phyloP scores from a whole-genome alignment of 2,329 filamentous ascomycete species.

The Paramyrothecium sp. region DNA sequence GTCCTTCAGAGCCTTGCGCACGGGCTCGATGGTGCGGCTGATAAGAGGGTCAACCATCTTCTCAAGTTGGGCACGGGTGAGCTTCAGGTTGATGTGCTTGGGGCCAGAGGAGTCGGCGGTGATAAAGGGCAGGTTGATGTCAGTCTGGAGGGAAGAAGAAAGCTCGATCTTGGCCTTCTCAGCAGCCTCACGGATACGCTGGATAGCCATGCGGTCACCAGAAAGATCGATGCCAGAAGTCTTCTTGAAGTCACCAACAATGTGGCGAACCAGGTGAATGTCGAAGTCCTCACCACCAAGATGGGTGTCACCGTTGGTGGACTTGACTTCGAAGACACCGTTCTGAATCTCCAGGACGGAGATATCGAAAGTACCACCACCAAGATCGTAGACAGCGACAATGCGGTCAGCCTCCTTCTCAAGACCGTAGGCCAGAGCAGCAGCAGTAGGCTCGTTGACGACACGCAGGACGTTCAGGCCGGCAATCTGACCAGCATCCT shows the following conservation, averaged over 20 bases:
- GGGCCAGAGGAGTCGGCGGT: constrained; percentile 92
- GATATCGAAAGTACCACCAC: constrained; percentile 99
- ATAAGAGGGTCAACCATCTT: constrained; percentile 89
- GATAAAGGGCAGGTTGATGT: constrained; percentile 99
- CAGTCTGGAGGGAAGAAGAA: constrained; percentile 90
- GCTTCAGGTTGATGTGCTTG: constrained; percentile 97
- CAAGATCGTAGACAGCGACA: constrained; percentile 95
- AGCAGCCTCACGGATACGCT: constrained; percentile 96
- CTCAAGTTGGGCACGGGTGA: constrained; percentile 90
- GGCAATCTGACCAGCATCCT: constrained; percentile 95
- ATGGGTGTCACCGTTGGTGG: constrained; percentile 98
- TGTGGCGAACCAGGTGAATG: constrained; percentile 88
- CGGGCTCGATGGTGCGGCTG: constrained; percentile 81
- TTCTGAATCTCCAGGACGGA: constrained; percentile 96
- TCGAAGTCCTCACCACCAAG: constrained; percentile 98
- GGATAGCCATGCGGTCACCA: constrained; percentile 94
- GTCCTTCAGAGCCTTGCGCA: constrained; percentile 96
- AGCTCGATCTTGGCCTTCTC: constrained; percentile 99
- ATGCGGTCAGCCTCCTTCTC: constrained; percentile 91
- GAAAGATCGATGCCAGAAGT: constrained; percentile 89
- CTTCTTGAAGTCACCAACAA: constrained; percentile 96
- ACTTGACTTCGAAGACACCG: constrained; percentile 98
- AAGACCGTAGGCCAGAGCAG: constrained; percentile 91
- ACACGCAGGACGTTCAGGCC: constrained; percentile 96
- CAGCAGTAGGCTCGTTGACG: constrained; percentile 96